Base-by-base conservation (phyloP, 2,329 filamentous ascomycete species). In the Claviceps sp. region DNA sequence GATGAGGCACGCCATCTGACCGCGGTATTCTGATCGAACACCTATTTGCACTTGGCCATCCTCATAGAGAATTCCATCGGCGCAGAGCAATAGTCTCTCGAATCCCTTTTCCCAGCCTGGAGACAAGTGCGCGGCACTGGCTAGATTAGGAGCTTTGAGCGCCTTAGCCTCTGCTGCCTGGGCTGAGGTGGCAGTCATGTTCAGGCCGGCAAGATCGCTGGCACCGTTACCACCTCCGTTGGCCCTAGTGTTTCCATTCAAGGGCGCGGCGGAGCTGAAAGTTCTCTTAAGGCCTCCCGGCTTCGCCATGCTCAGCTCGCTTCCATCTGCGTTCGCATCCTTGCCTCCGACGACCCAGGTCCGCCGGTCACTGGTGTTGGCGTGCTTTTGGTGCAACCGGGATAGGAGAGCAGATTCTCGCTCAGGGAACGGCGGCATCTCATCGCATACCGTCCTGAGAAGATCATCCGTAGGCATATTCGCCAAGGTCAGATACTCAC, bases 341-440 rank as follows among this genome's bases (percentile, higher is more conserved):
- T 95, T 96, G 54, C 89, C 91, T 56, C 91, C 91, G n/a, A 97
- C 87, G 26, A 96, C 84, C 93, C 93, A 98, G 1, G 93, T 97
- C 55, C 91, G 81, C 71, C 94, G 94, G 67, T 98, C 93, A 64
- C 88, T 95, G 14, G 89, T 93, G 55, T 86, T 87, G 47, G 86
- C 87, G 62, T 94, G 89, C 71, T 95, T 97, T 68, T 95, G 89
- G 68, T 98, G 91, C 48, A 98, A 76, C 53, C 93, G 80, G 41
- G 91, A 96, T 11, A 98, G 75, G 30, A 98, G 74, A 1, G 93
- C 91, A 5, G 93, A 97, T 54, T 95, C 84, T 54, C 94, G 78
- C 67, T 98, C 90, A 0, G 93, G 94, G 70, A 97, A 98, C 0
- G 93, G 90, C 2, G 93, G 93, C 94, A 98, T 98, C 67, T 98